Base-by-base conservation (phyloP, 139 green algal species). In the Coccomyxa sp. region DNA sequence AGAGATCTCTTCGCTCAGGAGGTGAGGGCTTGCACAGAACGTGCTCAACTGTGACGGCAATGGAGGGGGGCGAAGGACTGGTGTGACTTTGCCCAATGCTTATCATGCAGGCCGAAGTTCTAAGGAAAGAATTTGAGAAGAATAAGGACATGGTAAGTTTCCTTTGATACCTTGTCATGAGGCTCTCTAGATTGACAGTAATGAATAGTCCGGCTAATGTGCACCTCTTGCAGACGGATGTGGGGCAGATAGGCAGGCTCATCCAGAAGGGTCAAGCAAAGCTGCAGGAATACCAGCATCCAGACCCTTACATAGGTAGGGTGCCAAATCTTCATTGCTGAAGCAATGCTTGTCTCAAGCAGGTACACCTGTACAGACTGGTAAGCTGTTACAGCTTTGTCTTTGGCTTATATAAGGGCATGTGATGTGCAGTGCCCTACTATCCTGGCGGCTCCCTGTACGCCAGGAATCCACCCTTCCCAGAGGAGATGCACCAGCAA, bases 251-350 rank as follows among this genome's bases (percentile, higher is more conserved):
- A 22, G 82, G 86, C 27, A 72, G 85, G 14, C 37, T 84, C 31
- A 38, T 90, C 33, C 34, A 78, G 31, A 81, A 68, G 24, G 86
- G 84, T 5, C 82, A 90, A 64, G 70, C 72, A 12, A 58, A 68
- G 34, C 77, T 90, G 72, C 50, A 44, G n/a, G 74, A 82, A 31
- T 78, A 79, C n/a, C 44, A 55, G 55, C 86, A 90, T 54, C 86
- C 86, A 36, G 86, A 90, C 69, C 86, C 86, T 8, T 88, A 90
- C 74, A 90, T 90, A 35, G 82, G 85, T 89, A 79, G 33, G 81
- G 24, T 55, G 29, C 39, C 3, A 38, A 16, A 0, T 8, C n/a
- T 33, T 44, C 14, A 70, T 41, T 70, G n/a, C 41, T 37, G 27
- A 68, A 16, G 50, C 5, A 18, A 39, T 68, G 39, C 39, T 8